Conservation (phyloP, 2,329 filamentous ascomycete genomes). For the Neofusicoccum sp. region DNA sequence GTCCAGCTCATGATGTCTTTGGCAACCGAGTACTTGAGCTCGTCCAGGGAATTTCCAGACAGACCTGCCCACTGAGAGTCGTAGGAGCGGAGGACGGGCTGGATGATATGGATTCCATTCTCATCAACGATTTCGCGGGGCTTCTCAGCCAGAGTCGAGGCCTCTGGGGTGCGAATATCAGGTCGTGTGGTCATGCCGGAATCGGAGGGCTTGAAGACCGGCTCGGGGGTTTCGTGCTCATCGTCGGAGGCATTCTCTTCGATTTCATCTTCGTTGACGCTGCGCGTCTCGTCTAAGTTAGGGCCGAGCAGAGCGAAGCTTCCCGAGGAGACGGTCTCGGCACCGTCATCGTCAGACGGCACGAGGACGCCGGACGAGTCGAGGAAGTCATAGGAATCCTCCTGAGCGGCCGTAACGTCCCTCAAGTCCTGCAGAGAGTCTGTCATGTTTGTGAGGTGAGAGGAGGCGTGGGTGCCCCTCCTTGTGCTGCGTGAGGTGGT, state of each 20-base stretch:
- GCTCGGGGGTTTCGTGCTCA: slow-evolving; percentile 9
- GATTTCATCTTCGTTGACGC: slow-evolving; percentile 3
- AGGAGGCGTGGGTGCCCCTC: not conserved
- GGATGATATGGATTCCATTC: not conserved
- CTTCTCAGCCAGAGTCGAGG: slow-evolving; percentile 9
- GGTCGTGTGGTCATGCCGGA: slow-evolving; percentile 9
- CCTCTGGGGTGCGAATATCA: slow-evolving; percentile 8
- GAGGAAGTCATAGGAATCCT: not conserved
- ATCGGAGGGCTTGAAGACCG: slow-evolving; percentile 18
- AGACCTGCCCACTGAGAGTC: slow-evolving; percentile 1
- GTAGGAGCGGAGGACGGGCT: not conserved
- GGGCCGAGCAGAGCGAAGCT: slow-evolving; percentile 10
- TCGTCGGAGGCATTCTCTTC: not conserved
- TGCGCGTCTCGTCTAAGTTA: slow-evolving; percentile 10
- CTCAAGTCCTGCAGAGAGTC: not conserved
- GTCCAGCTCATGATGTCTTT: not conserved
- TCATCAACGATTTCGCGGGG: not conserved
- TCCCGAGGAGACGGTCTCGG: slow-evolving; percentile 14
- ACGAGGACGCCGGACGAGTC: slow-evolving; percentile 9
- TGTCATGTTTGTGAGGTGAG: not conserved
- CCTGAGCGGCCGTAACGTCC: not conserved
- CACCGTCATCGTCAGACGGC: slow-evolving; percentile 16
- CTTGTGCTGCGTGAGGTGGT: slow-evolving; percentile 3
- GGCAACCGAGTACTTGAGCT: slow-evolving; percentile 5
- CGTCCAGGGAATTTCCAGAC: slow-evolving; percentile 1